phyloP scores from a whole-genome alignment of 2,329 filamentous ascomycete species.

The Cladorrhinum sp. region DNA sequence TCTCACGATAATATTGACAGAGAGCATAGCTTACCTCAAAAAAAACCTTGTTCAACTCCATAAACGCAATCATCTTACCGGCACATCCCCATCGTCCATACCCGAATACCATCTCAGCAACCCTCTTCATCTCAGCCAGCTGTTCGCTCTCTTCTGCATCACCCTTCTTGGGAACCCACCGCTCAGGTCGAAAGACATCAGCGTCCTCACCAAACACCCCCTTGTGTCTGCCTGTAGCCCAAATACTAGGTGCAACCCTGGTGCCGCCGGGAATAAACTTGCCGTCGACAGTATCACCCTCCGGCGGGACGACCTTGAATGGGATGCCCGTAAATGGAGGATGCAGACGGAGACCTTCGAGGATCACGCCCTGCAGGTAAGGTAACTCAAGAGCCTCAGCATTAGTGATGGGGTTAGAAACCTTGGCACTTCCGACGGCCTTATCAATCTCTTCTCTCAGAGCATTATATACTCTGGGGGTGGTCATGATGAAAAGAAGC shows the following conservation, averaged over 20 bases:
- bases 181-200: conserved; percentile 43
- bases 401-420: conserved; percentile 18
- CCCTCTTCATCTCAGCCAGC: conserved; percentile 22
- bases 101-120: conserved; percentile 39
- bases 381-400: conserved; percentile 20
- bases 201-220: conserved; percentile 38
- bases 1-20: not conserved
- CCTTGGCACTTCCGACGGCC: conserved; percentile 10
- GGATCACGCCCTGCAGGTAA: conserved; percentile 28
- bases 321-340: conserved; percentile 24
- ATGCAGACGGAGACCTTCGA: conserved; percentile 26
- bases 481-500: conserved; percentile 29
- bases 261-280: conserved; percentile 32
- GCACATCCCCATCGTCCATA: conserved; percentile 40
- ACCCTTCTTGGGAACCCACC: conserved; percentile 40
- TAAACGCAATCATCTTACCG: conserved; percentile 41
- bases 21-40: conserved; percentile 36
- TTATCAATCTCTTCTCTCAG: conserved; percentile 26
- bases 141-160: conserved; percentile 21
- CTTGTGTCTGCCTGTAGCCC: conserved; percentile 18
- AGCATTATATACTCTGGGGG: conserved; percentile 24
- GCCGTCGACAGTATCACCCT: conserved; percentile 31
- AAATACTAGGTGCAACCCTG: conserved; percentile 24
- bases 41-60: conserved; percentile 43
- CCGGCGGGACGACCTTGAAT: conserved; percentile 30